Base-by-base conservation (phyloP, 495 filamentous ascomycete genomes). In the Geoglossum glabrum region DNA sequence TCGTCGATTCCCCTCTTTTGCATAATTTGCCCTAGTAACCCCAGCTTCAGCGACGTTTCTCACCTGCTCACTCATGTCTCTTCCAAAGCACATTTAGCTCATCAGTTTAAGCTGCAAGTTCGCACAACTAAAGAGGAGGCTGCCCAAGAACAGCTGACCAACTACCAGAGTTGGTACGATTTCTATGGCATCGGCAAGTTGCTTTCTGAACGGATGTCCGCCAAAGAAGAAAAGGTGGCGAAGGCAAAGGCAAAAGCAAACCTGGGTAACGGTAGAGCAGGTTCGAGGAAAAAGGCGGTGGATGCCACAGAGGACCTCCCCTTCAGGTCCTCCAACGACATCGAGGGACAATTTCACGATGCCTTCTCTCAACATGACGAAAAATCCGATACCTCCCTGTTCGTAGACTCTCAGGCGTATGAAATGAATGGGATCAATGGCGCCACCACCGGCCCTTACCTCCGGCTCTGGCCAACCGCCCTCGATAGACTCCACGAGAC, bases 61-160 rank as follows among this genome's bases (percentile, higher is more conserved):
- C 89, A 95, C 64, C 73, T 95, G 26, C 75, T 96, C 58, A 96
- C 89, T 33, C 89, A 96, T 63, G 75, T 93, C 19, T 75, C 80
- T 26, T 94, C 87, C 54, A 95, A 95, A 64, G 81, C 80, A 34
- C 89, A 96, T 66, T 70, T 95, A 11, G 77, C 85, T 17, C 73
- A 84, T 61, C 76, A 82, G 52, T 86, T 84, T 74, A 86, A 84
- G 61, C 70, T 85, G 36, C 75, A 83, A 60, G 75, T 95, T 56
- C 76, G 74, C 58, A 74, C 79, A 51, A 70, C 75, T 28, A 70
- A 75, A 26, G 83, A 93, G 38, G 59, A 60, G 5, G 63, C 66
- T 0, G 76, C 79, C 5, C 66, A 69, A 5, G 61, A 72, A 1
- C 65, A 74, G 13, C 71, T 87, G 11, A 69, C 76, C 19, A 64